Conservation (phyloP, 805 yeast genomes). For the Ogataea trehalophila region DNA sequence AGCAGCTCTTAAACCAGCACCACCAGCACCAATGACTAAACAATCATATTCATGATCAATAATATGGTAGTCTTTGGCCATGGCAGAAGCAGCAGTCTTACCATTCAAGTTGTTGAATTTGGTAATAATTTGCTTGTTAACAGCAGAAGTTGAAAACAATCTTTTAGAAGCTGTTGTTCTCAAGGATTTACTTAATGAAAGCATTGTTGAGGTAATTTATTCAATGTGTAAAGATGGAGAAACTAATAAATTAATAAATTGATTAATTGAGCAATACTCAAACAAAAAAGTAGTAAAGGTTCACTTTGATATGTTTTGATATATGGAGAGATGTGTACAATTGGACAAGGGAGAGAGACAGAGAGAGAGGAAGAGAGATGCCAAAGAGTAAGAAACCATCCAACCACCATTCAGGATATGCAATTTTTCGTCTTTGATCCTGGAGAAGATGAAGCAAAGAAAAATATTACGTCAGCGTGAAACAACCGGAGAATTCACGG, state of each 20-base stretch:
- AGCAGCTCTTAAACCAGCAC: constrained; percentile 98
- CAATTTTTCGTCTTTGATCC: not conserved
- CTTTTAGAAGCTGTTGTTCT: constrained; percentile 20
- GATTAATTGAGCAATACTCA: too few relatives aligned
- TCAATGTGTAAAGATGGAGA: too few relatives aligned
- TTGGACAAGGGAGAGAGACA: too few relatives aligned
- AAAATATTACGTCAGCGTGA: not conserved
- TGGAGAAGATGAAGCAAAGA: not conserved
- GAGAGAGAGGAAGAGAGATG: not conserved
- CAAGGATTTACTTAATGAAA: constrained; percentile 21
- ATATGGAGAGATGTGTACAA: too few relatives aligned
- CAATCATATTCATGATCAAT: constrained; percentile 98
- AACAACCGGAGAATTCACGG: constrained; percentile 4
- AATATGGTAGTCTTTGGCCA: constrained; percentile 75
- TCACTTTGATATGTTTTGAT: too few relatives aligned
- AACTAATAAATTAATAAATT: not conserved
- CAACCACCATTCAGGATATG: not conserved
- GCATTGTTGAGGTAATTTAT: constrained; percentile 10
- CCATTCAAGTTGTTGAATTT: constrained; percentile 40
- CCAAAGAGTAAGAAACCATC: not conserved
- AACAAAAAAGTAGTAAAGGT: too few relatives aligned
- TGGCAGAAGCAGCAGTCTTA: constrained; percentile 48
- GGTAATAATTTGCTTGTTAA: constrained; percentile 29
- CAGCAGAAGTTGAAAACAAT: constrained; percentile 26
- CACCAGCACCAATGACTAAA: constrained; percentile 98